These are phyloP conservation scores for Eragrostis nindensis DNA, from an alignment of 176 grass and related monocot genomes.

Conservation along the genomic window DNA sequence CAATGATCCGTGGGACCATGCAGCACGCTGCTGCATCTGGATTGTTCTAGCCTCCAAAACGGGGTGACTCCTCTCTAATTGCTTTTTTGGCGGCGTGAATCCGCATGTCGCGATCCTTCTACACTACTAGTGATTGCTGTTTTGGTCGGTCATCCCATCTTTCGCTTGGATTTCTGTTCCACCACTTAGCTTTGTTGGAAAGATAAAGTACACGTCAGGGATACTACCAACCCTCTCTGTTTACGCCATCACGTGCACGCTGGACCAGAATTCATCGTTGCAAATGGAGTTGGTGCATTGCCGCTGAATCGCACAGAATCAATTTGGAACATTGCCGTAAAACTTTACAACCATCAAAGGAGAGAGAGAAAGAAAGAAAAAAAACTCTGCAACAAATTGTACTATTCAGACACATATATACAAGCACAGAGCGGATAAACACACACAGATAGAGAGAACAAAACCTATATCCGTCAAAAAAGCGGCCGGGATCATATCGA, in stretches of 20 bases:
- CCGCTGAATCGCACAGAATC: too few species aligned
- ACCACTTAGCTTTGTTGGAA: not conserved
- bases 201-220: not conserved
- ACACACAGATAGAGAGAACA: too few species aligned
- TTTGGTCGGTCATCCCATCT: not conserved
- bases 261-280: not conserved
- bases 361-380: not conserved
- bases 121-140: not conserved
- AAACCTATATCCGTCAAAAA: too few species aligned
- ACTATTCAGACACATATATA: too few species aligned
- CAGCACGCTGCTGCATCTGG: not conserved
- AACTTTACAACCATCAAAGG: too few species aligned
- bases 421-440: too few species aligned
- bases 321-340: too few species aligned
- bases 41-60: not conserved
- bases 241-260: not conserved
- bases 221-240: too few species aligned
- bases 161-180: constrained; percentile 17
- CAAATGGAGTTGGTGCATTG: too few species aligned
- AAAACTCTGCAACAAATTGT: too few species aligned
- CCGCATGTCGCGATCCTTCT: constrained; percentile 8
- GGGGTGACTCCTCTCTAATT: not conserved
- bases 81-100: not conserved
- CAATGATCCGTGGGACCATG: too few species aligned
- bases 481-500: too few species aligned